These are phyloP conservation scores for Sesbania bispinosa DNA, from an alignment of 306 rosid species.

Conservation along the genomic window DNA sequence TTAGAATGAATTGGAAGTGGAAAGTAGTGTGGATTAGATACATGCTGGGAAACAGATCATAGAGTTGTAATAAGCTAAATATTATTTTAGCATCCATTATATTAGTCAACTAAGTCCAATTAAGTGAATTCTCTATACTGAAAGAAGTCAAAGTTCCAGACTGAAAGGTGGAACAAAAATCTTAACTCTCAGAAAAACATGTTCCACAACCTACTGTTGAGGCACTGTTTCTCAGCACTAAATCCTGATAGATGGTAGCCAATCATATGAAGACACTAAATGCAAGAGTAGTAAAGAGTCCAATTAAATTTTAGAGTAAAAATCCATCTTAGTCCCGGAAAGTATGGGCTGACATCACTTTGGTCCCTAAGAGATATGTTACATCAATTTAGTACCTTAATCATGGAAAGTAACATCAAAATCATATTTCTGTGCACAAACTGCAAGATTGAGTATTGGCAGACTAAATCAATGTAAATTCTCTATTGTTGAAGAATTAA, in stretches of 20 bases:
- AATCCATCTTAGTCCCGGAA: neutral
- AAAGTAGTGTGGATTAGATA: neutral
- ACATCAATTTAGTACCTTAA: neutral
- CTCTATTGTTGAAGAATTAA: neutral
- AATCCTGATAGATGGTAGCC: neutral
- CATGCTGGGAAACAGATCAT: neutral
- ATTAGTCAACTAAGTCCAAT: neutral
- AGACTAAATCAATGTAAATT: neutral
- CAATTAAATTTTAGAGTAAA: neutral
- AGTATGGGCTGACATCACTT: neutral
- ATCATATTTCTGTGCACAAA: neutral
- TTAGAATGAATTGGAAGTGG: neutral
- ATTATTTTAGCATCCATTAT: neutral
- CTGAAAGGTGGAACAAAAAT: neutral
- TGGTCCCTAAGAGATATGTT: neutral
- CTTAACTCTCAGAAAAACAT: neutral
- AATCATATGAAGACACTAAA: neutral
- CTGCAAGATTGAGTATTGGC: neutral
- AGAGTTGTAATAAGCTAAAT: neutral
- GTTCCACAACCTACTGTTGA: neutral
- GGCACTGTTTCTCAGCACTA: neutral
- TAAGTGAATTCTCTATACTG: no score
- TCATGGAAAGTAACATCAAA: neutral
- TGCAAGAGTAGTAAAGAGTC: neutral
- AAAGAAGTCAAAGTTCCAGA: no score